Evolutionary conservation across 352 stramenopile species (phyloP), one percentile per base, ranked within the genome.

Genomic region (Peronosclerospora sorghi): DNA sequence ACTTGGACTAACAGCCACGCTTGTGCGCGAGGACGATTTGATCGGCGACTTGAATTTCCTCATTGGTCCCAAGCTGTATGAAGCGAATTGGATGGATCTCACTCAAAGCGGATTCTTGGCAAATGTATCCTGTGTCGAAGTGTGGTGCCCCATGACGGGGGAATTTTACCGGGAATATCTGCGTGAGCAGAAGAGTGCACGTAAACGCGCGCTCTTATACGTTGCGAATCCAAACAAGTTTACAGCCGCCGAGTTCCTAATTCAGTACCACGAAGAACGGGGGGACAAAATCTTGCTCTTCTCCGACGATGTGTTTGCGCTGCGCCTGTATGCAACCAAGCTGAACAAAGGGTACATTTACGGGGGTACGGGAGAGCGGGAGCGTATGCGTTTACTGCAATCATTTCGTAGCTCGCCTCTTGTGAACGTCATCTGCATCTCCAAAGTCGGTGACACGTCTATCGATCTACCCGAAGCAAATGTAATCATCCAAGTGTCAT

Each of bases 81-180:
- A 91, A 54, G 96, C 96, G 20, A 99, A 99, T 65, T 99, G 96
- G 96, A 99, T 99, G 94, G 95, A 99, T 70, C 68, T 99, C 8
- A 99, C 96, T 20, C 84, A 95, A 37, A 91, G 89, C 34, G 94
- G 96, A 2, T 98, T 97, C 60, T 55, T 99, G 30, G 95, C 96
- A 18, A 98, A 98, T 57, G 95, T 99, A 6, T 91, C 91, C 48
- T 99, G 96, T 50, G 86, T 98, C 2, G 96, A 99, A 68, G 88
- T 98, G 9, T 99, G 96, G 96, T 99, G 96, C 53, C 92, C 94
- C 29, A 99, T 99, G 96, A 93, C 94, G 9, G 85, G 84, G 15
- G 87, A 96, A 21, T 99, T 99, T 54, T 99, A 98, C 73, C 85
- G 73, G 19, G 77, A 90, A 52, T 90, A 90, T 45, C 38, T 90